These are phyloP conservation scores for Colletotrichum paranaense DNA, from an alignment of 2,329 filamentous ascomycete genomes.

Conservation along the genomic window DNA sequence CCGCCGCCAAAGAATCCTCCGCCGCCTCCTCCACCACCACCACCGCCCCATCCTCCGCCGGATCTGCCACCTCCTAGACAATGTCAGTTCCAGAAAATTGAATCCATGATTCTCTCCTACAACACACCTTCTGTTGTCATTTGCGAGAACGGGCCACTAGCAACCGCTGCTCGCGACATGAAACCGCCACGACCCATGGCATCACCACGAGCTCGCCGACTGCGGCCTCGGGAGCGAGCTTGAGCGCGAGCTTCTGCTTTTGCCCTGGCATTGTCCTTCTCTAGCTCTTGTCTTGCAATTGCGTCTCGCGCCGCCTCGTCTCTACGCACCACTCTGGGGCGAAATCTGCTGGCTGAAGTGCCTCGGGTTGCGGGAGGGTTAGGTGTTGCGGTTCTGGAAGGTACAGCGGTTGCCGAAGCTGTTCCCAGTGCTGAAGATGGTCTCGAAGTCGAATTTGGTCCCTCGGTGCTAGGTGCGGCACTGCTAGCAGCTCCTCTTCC, in stretches of 20 bases:
- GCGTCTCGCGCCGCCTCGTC: slow-evolving; percentile 61
- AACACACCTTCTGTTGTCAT: slow-evolving; percentile 34
- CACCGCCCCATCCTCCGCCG: slow-evolving; percentile 33
- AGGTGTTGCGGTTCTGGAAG: slow-evolving; percentile 42
- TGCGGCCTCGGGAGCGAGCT: slow-evolving; percentile 42
- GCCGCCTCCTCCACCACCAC: slow-evolving; percentile 37
- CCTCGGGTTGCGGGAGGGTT: slow-evolving; percentile 47
- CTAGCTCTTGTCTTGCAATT: slow-evolving; percentile 56
- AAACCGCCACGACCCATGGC: slow-evolving; percentile 56
- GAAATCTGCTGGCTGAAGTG: slow-evolving; percentile 53
- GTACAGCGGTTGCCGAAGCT: slow-evolving; percentile 8
- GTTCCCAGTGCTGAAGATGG: slow-evolving; percentile 17
- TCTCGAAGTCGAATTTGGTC: slow-evolving; percentile 7
- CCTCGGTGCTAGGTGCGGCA: slow-evolving; percentile 19
- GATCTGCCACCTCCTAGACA: slow-evolving; percentile 34
- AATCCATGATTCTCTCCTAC: background rate
- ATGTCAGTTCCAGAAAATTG: background rate
- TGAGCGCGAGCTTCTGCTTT: slow-evolving; percentile 37
- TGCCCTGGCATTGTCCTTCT: slow-evolving; percentile 48
- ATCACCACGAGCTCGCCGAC: slow-evolving; percentile 56
- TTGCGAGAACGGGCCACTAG: slow-evolving; percentile 53
- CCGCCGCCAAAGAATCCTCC: slow-evolving; percentile 42
- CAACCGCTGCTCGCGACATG: slow-evolving; percentile 47
- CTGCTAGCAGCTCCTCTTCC: slow-evolving; percentile 24
- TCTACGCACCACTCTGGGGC: slow-evolving; percentile 60